Conservation (phyloP, 2,329 filamentous ascomycete genomes). For the Cladophialophora bantiana region DNA sequence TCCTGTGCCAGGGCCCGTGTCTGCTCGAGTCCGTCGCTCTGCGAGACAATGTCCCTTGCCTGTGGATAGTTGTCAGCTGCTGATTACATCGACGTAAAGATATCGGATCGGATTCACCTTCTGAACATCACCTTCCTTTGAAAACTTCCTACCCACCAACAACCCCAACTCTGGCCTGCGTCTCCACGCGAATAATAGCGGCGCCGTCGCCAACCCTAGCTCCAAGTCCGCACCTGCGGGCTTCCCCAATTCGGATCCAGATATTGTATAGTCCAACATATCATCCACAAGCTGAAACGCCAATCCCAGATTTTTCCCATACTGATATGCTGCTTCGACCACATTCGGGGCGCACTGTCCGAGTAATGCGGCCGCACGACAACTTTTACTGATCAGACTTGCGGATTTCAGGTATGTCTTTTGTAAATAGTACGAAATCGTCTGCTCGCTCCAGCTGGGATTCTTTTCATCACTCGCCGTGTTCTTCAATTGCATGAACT, state of each 20-base stretch:
- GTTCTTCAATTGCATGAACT: slow-evolving; percentile 99
- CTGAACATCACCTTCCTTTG: slow-evolving; percentile 79
- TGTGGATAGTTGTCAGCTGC: slow-evolving; percentile 49
- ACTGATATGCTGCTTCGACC: slow-evolving; percentile 88
- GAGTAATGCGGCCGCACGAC: slow-evolving; percentile 84
- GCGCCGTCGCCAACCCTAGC: slow-evolving; percentile 90
- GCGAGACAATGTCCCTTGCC: slow-evolving; percentile 84
- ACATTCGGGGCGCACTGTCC: slow-evolving; percentile 78
- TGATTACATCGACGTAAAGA: slow-evolving; percentile 15
- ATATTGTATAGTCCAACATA: slow-evolving; percentile 94
- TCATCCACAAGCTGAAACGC: slow-evolving; percentile 98
- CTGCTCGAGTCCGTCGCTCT: slow-evolving; percentile 88
- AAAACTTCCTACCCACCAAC: slow-evolving; percentile 91
- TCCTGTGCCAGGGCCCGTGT: slow-evolving; percentile 89
- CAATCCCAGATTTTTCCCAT: slow-evolving; percentile 90
- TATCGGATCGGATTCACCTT: slow-evolving; percentile 65
- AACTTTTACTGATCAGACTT: slow-evolving; percentile 94
- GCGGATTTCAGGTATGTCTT: slow-evolving; percentile 99
- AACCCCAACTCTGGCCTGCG: slow-evolving; percentile 81
- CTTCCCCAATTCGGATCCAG: slow-evolving; percentile 85
- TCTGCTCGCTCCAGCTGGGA: slow-evolving; percentile 85
- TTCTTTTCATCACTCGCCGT: slow-evolving; percentile 85
- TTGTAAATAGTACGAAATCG: slow-evolving; percentile 90
- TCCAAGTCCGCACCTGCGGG: slow-evolving; percentile 93
- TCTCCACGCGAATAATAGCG: slow-evolving; percentile 95